Evolutionary conservation across 768 basidiomycete species (phyloP).

Genomic region (Podaxis carcinomalis): DNA sequence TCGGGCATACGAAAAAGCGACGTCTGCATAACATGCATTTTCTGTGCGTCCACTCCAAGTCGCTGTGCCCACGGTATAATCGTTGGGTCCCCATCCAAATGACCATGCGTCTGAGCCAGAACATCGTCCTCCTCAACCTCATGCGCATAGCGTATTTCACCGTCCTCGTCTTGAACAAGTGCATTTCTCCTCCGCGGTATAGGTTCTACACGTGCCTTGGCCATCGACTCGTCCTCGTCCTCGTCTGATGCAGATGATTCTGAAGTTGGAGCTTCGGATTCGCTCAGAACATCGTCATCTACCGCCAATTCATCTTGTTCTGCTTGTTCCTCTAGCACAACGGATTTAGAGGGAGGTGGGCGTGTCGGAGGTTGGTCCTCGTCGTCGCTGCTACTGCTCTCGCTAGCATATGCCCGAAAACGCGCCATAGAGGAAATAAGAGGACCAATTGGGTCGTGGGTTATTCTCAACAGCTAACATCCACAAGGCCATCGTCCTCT

Average conservation of each 20-base stretch:
- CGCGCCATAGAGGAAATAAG: constrained; percentile 46
- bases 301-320: constrained; percentile 27
- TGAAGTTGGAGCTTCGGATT: constrained; percentile 30
- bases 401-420: constrained; percentile 62
- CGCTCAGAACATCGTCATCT: constrained; percentile 29
- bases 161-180: constrained; percentile 51
- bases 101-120: constrained; percentile 26
- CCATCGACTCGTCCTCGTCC: constrained; percentile 45
- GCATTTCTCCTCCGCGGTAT: constrained; percentile 34
- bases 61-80: constrained; percentile 71
- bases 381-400: constrained; percentile 56
- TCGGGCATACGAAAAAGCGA: constrained; percentile 78
- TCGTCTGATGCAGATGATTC: constrained; percentile 41
- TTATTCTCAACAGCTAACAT: neutral
- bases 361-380: constrained; percentile 19
- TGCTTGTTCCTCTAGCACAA: constrained; percentile 17
- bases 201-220: constrained; percentile 14
- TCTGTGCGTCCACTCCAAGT: constrained; percentile 77
- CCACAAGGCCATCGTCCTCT: neutral
- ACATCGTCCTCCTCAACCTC: constrained; percentile 40
- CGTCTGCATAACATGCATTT: constrained; percentile 92
- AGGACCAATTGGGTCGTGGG: neutral
- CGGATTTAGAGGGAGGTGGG: constrained; percentile 10
- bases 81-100: constrained; percentile 35
- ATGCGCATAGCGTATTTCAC: constrained; percentile 41